Conservation (phyloP, 257 asterid species). For the Primulina tabacum region DNA sequence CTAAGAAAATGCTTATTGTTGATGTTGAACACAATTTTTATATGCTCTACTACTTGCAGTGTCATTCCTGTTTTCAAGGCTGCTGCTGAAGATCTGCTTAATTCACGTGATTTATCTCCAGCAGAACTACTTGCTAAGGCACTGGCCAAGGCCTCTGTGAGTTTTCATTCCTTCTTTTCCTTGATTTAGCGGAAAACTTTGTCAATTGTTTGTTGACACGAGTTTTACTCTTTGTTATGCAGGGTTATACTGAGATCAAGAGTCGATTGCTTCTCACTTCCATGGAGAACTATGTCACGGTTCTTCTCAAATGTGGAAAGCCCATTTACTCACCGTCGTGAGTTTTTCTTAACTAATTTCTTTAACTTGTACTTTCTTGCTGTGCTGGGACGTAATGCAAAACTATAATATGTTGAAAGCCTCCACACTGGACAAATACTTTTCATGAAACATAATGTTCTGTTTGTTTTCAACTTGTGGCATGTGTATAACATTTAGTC, state of each 20-base stretch:
- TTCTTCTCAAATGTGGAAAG: slow-evolving; percentile 69
- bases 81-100: slow-evolving; percentile 85
- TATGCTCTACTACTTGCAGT: slow-evolving; percentile 33
- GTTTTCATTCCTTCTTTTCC: slow-evolving; percentile 23
- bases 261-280: slow-evolving; percentile 85
- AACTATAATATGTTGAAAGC: too few species aligned
- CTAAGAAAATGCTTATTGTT: background rate
- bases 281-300: slow-evolving; percentile 79
- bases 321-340: slow-evolving; percentile 75
- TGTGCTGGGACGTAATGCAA: background rate
- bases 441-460: too few species aligned
- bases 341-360: slow-evolving; percentile 28
- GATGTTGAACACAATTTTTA: background rate
- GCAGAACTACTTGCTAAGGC: slow-evolving; percentile 91
- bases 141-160: slow-evolving; percentile 89
- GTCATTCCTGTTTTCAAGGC: slow-evolving; percentile 84
- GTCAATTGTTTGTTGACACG: slow-evolving; percentile 12
- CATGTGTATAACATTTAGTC: too few species aligned
- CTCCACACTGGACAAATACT: too few species aligned
- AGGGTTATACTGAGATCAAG: slow-evolving; percentile 92
- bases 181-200: background rate
- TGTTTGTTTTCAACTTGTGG: too few species aligned
- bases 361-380: background rate
- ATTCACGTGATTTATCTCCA: slow-evolving; percentile 58
- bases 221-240: slow-evolving; percentile 23